Evolutionary conservation across 2,329 filamentous ascomycete genomes (phyloP).

Genomic region (Aspergillus chevalieri): DNA sequence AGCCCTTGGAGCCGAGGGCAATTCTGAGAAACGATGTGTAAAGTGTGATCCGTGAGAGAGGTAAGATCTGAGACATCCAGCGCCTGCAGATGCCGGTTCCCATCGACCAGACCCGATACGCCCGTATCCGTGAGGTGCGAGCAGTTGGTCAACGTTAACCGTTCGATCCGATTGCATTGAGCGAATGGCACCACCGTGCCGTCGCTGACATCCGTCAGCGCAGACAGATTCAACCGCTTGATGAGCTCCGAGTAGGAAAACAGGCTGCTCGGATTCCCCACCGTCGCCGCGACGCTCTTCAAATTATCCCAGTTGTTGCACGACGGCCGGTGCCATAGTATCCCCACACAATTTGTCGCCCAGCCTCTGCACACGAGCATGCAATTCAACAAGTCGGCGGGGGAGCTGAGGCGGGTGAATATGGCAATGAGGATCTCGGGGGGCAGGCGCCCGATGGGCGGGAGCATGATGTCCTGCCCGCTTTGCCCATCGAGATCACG

Average conservation of each 20-base stretch:
- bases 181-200: constrained; percentile 78
- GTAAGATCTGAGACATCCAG: constrained; percentile 81
- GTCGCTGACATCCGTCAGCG: constrained; percentile 74
- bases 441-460: constrained; percentile 74
- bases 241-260: constrained; percentile 88
- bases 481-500: constrained; percentile 66
- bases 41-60: constrained; percentile 73
- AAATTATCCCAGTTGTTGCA: constrained; percentile 84
- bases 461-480: constrained; percentile 25
- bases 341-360: constrained; percentile 85
- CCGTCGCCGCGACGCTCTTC: constrained; percentile 70
- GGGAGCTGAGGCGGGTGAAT: constrained; percentile 73
- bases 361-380: constrained; percentile 94
- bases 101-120: constrained; percentile 69
- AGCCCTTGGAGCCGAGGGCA: constrained; percentile 83
- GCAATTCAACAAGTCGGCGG: constrained; percentile 73
- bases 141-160: constrained; percentile 88
- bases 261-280: constrained; percentile 66
- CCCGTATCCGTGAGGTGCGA: constrained; percentile 76
- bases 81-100: constrained; percentile 75
- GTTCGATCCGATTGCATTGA: constrained; percentile 84
- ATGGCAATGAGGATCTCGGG: constrained; percentile 92
- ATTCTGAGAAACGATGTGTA: constrained; percentile 70
- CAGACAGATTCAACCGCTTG: constrained; percentile 83
- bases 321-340: constrained; percentile 89